Evolutionary conservation across 176 grass and related monocot genomes (phyloP).

Genomic region (Cocos nucifera): DNA sequence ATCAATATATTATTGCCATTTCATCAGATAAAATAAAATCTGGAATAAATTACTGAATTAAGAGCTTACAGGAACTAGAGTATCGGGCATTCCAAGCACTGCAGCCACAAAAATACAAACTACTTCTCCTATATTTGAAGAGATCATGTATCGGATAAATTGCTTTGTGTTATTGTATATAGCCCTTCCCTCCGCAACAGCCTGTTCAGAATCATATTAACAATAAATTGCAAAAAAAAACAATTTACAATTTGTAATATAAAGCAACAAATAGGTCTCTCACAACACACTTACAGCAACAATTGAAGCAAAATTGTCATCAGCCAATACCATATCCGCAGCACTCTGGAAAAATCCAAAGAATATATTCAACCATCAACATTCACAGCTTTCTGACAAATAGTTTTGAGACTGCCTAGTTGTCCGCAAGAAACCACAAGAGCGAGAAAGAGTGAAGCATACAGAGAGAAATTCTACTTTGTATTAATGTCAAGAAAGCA

Average conservation of each 20-base stretch:
- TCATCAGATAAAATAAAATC: slow-evolving; percentile 5
- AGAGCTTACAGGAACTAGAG: slow-evolving; percentile 81
- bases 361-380: slow-evolving; percentile 6
- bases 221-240: slow-evolving; percentile 17
- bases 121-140: slow-evolving; percentile 98
- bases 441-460: no score
- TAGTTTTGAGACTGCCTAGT: no score
- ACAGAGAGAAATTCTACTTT: no score
- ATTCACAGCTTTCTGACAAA: no score
- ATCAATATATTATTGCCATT: no score
- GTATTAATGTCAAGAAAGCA: no score
- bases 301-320: slow-evolving; percentile 98
- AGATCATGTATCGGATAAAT: slow-evolving; percentile 99
- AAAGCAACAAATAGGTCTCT: background rate
- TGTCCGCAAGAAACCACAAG: no score
- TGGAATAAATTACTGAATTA: no score
- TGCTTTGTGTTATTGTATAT: slow-evolving; percentile 99
- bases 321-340: slow-evolving; percentile 97
- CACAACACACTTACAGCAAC: slow-evolving; percentile 68
- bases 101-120: slow-evolving; percentile 99
- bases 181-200: slow-evolving; percentile 94
- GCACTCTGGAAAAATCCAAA: slow-evolving; percentile 68
- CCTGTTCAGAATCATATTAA: slow-evolving; percentile 42
- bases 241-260: background rate
- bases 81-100: slow-evolving; percentile 95